Conservation (phyloP, 106 monocot genomes). For the Dendrobium catenatum region DNA sequence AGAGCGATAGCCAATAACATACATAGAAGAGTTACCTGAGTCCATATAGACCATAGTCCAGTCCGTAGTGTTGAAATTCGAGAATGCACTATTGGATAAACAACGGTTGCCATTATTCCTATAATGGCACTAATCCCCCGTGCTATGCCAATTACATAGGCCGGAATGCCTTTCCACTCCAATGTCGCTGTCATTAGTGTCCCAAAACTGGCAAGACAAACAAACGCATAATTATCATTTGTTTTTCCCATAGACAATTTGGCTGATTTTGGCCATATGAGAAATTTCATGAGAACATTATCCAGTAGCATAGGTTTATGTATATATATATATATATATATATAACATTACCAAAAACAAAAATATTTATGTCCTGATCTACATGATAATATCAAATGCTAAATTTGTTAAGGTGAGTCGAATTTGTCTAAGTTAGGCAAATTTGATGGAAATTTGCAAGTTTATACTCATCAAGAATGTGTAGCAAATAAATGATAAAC, state of each 20-base stretch:
- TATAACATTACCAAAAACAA: too few species aligned
- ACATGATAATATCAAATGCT: too few species aligned
- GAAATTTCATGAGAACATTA: background rate
- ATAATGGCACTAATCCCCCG: slow-evolving; percentile 69
- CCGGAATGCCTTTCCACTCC: slow-evolving; percentile 89
- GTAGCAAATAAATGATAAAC: too few species aligned
- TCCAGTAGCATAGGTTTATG: background rate
- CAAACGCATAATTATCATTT: slow-evolving; percentile 1
- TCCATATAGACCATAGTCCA: slow-evolving; percentile 93
- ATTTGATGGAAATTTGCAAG: too few species aligned
- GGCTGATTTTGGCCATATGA: background rate
- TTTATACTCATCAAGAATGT: too few species aligned
- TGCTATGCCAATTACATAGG: slow-evolving; percentile 75
- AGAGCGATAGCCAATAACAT: background rate
- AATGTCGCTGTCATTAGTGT: slow-evolving; percentile 89
- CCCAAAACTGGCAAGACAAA: slow-evolving; percentile 60
- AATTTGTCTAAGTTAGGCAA: too few species aligned
- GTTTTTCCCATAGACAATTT: background rate
- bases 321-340: too few species aligned
- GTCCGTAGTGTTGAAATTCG: slow-evolving; percentile 65
- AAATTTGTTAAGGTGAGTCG: too few species aligned
- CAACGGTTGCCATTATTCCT: slow-evolving; percentile 69
- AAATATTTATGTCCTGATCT: too few species aligned
- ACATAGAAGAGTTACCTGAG: slow-evolving; percentile 42
- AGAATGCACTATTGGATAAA: slow-evolving; percentile 71